These are phyloP conservation scores for Rhipidocladum racemiflorum DNA, from an alignment of 176 grass and related monocot species.

Conservation along the genomic window DNA sequence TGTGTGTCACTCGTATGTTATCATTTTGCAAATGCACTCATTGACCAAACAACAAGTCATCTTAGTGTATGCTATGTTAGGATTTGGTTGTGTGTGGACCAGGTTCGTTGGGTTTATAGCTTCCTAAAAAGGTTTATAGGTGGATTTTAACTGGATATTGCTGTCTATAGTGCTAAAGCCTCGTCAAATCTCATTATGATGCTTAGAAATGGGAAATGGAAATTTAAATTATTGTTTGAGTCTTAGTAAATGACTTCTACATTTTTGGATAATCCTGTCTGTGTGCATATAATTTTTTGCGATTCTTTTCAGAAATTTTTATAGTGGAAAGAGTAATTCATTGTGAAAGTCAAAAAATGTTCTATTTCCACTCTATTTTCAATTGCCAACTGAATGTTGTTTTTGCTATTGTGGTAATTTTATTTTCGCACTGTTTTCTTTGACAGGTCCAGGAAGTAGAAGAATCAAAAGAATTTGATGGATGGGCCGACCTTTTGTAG, in stretches of 20 bases:
- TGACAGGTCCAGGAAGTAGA: conserved; percentile 23
- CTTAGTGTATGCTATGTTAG: background rate
- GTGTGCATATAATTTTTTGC: conserved; percentile 13
- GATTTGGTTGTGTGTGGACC: background rate
- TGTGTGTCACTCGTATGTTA: background rate
- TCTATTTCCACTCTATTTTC: background rate
- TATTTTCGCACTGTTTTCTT: background rate
- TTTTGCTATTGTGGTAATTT: background rate
- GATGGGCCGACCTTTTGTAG: background rate
- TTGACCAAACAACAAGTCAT: background rate
- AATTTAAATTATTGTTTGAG: background rate
- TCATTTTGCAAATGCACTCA: conserved; percentile 9
- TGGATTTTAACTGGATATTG: background rate
- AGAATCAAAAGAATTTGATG: background rate
- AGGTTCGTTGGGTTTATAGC: background rate
- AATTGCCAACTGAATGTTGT: background rate
- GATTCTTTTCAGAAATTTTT: conserved; percentile 19
- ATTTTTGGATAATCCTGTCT: background rate
- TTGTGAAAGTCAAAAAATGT: conserved; percentile 19
- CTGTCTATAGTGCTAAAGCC: background rate
- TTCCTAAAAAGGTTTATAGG: background rate
- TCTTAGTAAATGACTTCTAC: background rate
- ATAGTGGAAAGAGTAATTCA: background rate
- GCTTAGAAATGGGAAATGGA: background rate
- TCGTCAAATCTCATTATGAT: background rate